Evolutionary conservation across 352 stramenopile species (phyloP).

Genomic region (Phytophthora sansomeana): DNA sequence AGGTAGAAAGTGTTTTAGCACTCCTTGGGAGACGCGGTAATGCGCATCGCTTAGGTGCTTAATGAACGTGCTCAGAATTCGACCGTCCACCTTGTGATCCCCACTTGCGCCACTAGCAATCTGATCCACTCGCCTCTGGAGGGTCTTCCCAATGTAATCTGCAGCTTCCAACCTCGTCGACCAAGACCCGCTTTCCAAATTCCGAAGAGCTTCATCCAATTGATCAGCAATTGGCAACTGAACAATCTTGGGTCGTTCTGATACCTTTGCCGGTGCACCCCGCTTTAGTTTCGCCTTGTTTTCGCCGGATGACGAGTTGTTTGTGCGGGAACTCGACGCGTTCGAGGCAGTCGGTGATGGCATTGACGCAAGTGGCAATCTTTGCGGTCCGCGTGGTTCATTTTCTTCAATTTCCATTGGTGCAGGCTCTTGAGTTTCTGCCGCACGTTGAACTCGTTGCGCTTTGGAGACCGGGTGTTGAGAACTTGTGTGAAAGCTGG

Average conservation of each 20-base stretch:
- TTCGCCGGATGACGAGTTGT: slow-evolving; percentile 22
- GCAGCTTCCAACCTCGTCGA: slow-evolving; percentile 72
- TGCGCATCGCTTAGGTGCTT: slow-evolving; percentile 76
- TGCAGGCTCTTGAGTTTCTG: slow-evolving; percentile 24
- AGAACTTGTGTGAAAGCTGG: slow-evolving; percentile 46
- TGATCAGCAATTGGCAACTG: slow-evolving; percentile 35
- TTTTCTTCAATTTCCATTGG: slow-evolving; percentile 27
- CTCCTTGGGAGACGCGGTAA: slow-evolving; percentile 76
- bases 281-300: slow-evolving; percentile 19
- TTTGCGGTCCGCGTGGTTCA: slow-evolving; percentile 25
- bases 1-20: slow-evolving; percentile 65
- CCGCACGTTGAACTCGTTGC: slow-evolving; percentile 48
- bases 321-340: slow-evolving; percentile 35
- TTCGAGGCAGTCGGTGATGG: slow-evolving; percentile 38
- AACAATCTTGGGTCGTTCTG: slow-evolving; percentile 19
- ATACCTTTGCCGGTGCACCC: slow-evolving; percentile 15
- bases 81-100: slow-evolving; percentile 63
- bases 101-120: background rate
- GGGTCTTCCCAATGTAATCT: slow-evolving; percentile 48
- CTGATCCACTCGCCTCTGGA: slow-evolving; percentile 31
- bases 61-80: slow-evolving; percentile 59
- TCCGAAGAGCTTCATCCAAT: slow-evolving; percentile 62
- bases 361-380: slow-evolving; percentile 12
- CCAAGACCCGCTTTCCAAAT: slow-evolving; percentile 66
- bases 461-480: slow-evolving; percentile 32